Percentiles rank a stretch among this genome's conserved stretches.
Evolutionary conservation across 352 stramenopile genomes (phyloP).

Genomic region (Blastocystis sp.): DNA sequence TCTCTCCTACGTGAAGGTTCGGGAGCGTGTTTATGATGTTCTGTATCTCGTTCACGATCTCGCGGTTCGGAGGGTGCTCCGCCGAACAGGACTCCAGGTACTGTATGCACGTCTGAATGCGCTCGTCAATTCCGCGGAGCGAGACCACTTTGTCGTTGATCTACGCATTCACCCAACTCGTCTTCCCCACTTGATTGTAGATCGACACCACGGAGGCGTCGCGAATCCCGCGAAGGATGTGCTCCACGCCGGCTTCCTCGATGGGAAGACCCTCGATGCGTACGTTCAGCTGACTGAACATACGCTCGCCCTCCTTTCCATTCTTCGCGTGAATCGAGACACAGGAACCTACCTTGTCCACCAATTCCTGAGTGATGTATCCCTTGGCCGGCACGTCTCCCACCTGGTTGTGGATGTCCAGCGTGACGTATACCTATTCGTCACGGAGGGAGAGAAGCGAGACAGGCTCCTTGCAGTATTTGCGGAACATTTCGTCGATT

Average conservation of each 20-base stretch:
- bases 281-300: constrained; percentile 70
- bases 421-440: constrained; percentile 56
- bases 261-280: constrained; percentile 71
- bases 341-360: constrained; percentile 26
- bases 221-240: constrained; percentile 59
- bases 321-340: neutral
- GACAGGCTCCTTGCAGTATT: constrained; percentile 67
- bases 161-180: neutral
- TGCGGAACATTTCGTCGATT: constrained; percentile 73
- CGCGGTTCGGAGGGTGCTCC: constrained; percentile 34
- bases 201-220: constrained; percentile 62
- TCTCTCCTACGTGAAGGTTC: constrained; percentile 40
- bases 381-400: constrained; percentile 70
- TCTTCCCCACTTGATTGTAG: constrained; percentile 40
- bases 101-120: constrained; percentile 58
- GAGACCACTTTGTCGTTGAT: constrained; percentile 73
- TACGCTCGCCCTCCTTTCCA: constrained; percentile 59
- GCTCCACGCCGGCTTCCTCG: constrained; percentile 68
- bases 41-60: constrained; percentile 71
- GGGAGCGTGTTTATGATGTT: constrained; percentile 49
- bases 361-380: constrained; percentile 71
- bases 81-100: constrained; percentile 41
- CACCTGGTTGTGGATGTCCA: constrained; percentile 71
- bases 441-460: neutral
- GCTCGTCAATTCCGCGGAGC: constrained; percentile 61